Evolutionary conservation across 805 yeast genomes (phyloP).

Genomic region (Lipomyces mesembrius): DNA sequence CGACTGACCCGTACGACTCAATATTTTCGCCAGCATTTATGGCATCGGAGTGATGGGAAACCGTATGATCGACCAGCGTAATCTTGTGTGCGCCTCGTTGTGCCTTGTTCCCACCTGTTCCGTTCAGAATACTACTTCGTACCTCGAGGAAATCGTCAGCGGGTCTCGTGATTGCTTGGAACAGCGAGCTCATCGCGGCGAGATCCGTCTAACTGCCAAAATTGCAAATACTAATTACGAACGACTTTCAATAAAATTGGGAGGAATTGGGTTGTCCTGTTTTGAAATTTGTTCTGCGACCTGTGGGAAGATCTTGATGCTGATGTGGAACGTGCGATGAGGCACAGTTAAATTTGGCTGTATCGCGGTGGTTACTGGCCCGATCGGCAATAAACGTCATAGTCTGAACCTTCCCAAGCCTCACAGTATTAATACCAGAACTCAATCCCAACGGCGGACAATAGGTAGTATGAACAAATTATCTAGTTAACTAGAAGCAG

Average conservation of each 20-base stretch:
- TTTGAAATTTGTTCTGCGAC: too few relatives aligned
- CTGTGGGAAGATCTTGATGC: too few relatives aligned
- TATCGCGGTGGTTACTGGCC: not conserved
- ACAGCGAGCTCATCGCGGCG: slow-evolving; percentile 25
- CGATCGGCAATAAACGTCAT: not conserved
- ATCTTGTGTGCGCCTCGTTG: slow-evolving; percentile 14
- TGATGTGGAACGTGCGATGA: not conserved
- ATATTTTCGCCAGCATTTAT: slow-evolving; percentile 1
- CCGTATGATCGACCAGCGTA: slow-evolving; percentile 28
- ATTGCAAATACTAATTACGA: not conserved
- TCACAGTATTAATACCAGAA: not conserved
- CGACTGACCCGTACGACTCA: slow-evolving; percentile 6
- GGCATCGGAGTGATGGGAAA: not conserved
- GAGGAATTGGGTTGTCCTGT: not conserved
- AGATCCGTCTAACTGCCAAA: not conserved
- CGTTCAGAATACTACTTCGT: slow-evolving; percentile 12
- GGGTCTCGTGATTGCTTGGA: slow-evolving; percentile 35
- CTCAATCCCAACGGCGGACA: too few relatives aligned
- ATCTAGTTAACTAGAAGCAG: too few relatives aligned
- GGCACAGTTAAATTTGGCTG: not conserved
- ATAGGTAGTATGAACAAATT: too few relatives aligned
- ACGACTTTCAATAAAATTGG: not conserved
- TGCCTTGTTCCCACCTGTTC: slow-evolving; percentile 4
- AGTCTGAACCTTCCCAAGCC: not conserved
- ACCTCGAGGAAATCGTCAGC: slow-evolving; percentile 33